These are phyloP conservation scores for Dactylonectria macrodidyma DNA, from an alignment of 2,329 filamentous ascomycete species.

Conservation along the genomic window DNA sequence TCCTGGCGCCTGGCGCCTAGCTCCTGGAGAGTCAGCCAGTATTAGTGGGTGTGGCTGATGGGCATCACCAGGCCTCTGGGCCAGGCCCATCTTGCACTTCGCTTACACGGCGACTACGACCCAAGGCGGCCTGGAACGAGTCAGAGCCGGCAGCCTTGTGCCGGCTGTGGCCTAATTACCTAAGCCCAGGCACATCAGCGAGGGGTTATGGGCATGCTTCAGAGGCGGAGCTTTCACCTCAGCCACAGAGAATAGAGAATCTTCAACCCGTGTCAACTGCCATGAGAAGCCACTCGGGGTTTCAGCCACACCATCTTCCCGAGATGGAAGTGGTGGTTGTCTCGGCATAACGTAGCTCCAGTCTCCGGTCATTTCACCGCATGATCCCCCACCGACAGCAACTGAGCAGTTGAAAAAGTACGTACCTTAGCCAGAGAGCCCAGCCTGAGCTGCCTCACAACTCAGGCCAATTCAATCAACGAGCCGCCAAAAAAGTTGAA, in stretches of 20 bases:
- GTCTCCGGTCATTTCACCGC: not conserved
- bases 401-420: not conserved
- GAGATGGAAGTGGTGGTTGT: not conserved
- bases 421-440: conserved; percentile 12
- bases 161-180: not conserved
- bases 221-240: not conserved
- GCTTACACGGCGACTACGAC: not conserved
- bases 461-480: conserved; percentile 22
- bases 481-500: conserved; percentile 32
- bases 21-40: conserved; percentile 13
- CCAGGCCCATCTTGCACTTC: conserved; percentile 16
- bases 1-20: not conserved
- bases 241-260: not conserved
- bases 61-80: conserved; percentile 23
- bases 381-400: too few species aligned
- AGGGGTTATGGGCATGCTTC: not conserved
- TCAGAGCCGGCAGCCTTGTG: not conserved
- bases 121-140: not conserved
- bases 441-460: conserved; percentile 17
- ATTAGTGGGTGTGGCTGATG: conserved; percentile 22
- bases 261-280: not conserved
- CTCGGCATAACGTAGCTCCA: conserved; percentile 31
- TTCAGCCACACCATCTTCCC: not conserved
- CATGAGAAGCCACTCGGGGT: not conserved
- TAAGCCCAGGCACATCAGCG: not conserved